Percentiles rank a stretch among this genome's conserved stretches.
Conservation (phyloP, 768 basidiomycete species). For the Suillus sp. region DNA sequence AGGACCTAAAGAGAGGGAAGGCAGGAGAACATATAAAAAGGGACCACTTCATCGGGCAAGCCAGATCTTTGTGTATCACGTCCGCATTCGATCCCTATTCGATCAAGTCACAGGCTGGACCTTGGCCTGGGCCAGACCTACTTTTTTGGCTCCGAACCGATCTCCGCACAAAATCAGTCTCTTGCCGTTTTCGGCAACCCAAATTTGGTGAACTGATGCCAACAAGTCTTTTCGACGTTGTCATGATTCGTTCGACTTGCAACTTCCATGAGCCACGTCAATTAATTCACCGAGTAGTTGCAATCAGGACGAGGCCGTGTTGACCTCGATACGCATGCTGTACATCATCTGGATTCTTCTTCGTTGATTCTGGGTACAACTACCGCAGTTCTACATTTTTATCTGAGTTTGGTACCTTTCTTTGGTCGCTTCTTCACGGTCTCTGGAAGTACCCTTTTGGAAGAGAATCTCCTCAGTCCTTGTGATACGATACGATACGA, state of each 20-base stretch:
- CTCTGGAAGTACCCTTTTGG: constrained; percentile 7
- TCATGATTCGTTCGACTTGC: constrained; percentile 7
- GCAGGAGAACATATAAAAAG: constrained; percentile 42
- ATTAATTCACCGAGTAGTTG: constrained; percentile 3
- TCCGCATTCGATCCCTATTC: constrained; percentile 37
- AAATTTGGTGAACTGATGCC: not conserved
- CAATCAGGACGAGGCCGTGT: not conserved
- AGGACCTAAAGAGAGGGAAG: constrained; percentile 34
- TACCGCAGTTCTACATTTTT: not conserved
- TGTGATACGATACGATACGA: too few species aligned
- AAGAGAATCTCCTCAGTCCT: too few species aligned
- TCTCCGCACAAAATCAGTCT: constrained; percentile 33
- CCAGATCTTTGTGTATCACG: constrained; percentile 39
- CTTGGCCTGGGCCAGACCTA: constrained; percentile 35
- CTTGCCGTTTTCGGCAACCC: constrained; percentile 20
- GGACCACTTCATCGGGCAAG: constrained; percentile 36
- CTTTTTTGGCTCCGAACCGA: constrained; percentile 23
- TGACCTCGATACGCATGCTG: not conserved
- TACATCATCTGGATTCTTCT: not conserved
- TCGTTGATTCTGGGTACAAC: not conserved
- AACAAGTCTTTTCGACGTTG: not conserved
- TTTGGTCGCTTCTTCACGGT: not conserved
- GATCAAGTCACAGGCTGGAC: constrained; percentile 34
- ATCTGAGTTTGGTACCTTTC: not conserved
- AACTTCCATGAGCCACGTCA: constrained; percentile 9